Evolutionary conservation across 2,329 filamentous ascomycete genomes (phyloP), one percentile per base, ranked within the genome.

Genomic region (Mycogone perniciosa): DNA sequence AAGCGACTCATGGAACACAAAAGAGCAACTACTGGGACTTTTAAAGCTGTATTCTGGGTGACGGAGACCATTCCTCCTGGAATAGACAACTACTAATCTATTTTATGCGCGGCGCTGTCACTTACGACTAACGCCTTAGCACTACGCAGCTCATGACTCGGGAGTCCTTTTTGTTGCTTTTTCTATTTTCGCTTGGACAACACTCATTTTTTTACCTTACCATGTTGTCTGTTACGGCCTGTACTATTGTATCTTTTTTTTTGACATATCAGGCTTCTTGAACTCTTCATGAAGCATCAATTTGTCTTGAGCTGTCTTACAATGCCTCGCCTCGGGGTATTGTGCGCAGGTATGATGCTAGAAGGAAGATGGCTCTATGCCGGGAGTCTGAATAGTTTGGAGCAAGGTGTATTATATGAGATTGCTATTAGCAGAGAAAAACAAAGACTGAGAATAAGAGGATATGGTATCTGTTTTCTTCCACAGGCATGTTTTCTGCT

Each of bases 11-110:
- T 34, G 59, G 58, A 39, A 63, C 67, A 26, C 59, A 65, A 48
- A 69, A 71, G 67, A 62, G 61, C 45, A 68, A 62, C 62, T 72
- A 75, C 52, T 79, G 76, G 76, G 73, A 76, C 56, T 76, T 72
- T 58, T 77, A 67, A 62, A 35, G 31, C 6, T 6, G 13, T 27
- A 10, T 10, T 44, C n/a, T 13, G 34, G 31, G 30, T 3, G 26
- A 11, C 7, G 7, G 40, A 35, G 3, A 8, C 38, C 6, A 26
- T 26, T 13, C 26, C n/a, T 41, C 11, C 8, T 27, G 20, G 40
- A 37, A 40, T 29, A 35, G 38, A 41, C 30, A 30, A 42, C 26
- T 6, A 44, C 30, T 38, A 27, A 42, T 27, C 10, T 42, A 26
- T 42, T 10, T 10, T 7, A 26, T 11, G 41, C 35, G 31, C 10